Base-by-base conservation (phyloP, 371 early-diverging fungal species). In the Saksenaea oblongispora region DNA sequence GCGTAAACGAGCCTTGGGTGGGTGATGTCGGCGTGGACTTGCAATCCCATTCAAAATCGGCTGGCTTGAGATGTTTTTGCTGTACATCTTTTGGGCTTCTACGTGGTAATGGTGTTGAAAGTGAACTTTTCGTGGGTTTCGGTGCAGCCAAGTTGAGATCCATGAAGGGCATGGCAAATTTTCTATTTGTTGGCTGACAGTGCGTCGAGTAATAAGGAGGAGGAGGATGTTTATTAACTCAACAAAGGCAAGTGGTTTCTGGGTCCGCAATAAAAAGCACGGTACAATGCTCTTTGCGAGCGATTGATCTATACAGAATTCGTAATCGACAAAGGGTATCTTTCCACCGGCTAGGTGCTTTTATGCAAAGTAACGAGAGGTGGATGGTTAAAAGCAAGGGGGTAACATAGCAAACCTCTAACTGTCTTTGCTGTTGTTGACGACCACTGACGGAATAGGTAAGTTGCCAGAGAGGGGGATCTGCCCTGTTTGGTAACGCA, bases 391-490 rank as follows among this genome's bases (percentile, higher is more conserved):
- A 26, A 56, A 42, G 28, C 13, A 62, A 36, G 9, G 67, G 67
- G 9, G 47, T 18, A 18, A 59, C 37, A 42, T 56, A 63, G 34
- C 58, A 60, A 15, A 42, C 56, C 27, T 58, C 41, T 8, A 35
- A 37, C 51, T 54, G 61, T 22, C 36, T 24, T 55, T 55, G 41
- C 37, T 44, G 54, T 34, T 51, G 35, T 35, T 51, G 18, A 41
- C 54, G 34, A 51, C 41, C 26, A 10, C 56, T 36, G 56, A 63
- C 63, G 9, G 18, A 28, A 34, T 63, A 63, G 28, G 51, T 58
- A 24, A 66, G 34, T 62, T 54, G 58, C 67, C 67, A 66, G 58
- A 62, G 36, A 17, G 56, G 54, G 34, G 34, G 44, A 42, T 13
- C 22, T 31, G 18, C 65, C 59, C 5, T 51, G 61, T 39, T 61